Conservation (phyloP, 2,329 filamentous ascomycete genomes). For the Xylogone sp. region DNA sequence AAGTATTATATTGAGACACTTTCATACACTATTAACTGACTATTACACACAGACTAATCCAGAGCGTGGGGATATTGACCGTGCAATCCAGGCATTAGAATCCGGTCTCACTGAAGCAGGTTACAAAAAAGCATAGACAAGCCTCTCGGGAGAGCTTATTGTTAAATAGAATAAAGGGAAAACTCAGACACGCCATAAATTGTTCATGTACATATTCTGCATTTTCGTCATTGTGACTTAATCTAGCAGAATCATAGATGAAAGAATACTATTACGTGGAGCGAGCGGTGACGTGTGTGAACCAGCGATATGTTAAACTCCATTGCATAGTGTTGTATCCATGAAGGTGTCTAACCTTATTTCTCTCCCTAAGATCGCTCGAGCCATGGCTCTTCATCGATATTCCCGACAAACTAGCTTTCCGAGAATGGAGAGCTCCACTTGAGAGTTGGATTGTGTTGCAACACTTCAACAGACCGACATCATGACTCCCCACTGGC, state of each 20-base stretch:
- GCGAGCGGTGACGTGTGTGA: not conserved
- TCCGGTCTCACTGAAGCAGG: conserved; percentile 72
- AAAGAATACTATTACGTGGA: not conserved
- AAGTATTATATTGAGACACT: conserved; percentile 32
- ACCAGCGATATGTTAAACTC: not conserved
- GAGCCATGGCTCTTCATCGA: too few species aligned
- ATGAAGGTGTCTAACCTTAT: too few species aligned
- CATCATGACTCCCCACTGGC: not conserved
- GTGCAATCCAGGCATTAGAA: conserved; percentile 75
- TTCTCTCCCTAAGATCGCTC: too few species aligned
- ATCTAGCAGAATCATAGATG: not conserved
- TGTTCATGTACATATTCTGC: not conserved
- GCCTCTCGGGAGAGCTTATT: not conserved
- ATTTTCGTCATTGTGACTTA: not conserved
- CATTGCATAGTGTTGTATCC: too few species aligned
- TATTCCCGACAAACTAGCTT: too few species aligned
- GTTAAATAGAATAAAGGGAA: not conserved
- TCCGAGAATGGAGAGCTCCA: too few species aligned
- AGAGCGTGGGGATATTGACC: conserved; percentile 75
- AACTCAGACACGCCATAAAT: not conserved
- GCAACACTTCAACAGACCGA: too few species aligned
- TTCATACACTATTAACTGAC: conserved; percentile 2
- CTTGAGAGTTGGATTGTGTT: too few species aligned
- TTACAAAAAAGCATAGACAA: conserved; percentile 39
- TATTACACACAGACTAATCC: conserved; percentile 59